These are phyloP conservation scores for Verruconis gallopava DNA, from an alignment of 2,329 filamentous ascomycete genomes.

Conservation along the genomic window DNA sequence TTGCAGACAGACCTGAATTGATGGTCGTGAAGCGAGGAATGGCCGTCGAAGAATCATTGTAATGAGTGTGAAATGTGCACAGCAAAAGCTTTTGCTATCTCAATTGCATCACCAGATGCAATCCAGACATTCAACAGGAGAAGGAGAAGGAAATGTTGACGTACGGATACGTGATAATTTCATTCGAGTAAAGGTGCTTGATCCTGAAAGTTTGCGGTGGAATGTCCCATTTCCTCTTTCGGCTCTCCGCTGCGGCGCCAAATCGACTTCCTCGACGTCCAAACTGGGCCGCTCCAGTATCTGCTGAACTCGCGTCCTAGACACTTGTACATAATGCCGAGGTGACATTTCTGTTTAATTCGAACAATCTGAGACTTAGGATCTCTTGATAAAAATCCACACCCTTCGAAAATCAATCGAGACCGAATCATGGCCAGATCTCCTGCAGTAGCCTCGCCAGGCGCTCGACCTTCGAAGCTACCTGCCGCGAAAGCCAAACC, in stretches of 20 bases:
- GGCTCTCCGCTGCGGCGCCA: neutral
- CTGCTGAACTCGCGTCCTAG: neutral
- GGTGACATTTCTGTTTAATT: too few relatives aligned
- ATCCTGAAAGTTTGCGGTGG: neutral
- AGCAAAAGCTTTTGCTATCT: too few relatives aligned
- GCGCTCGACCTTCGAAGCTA: neutral
- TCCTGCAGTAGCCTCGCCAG: neutral
- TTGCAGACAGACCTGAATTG: conserved; percentile 1
- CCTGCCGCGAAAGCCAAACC: neutral
- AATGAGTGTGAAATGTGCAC: too few relatives aligned
- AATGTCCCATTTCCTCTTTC: neutral
- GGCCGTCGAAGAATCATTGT: conserved; percentile 9
- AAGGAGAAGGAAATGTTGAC: too few relatives aligned
- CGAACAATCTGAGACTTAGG: too few relatives aligned
- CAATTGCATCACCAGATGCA: too few relatives aligned
- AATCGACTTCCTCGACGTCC: neutral
- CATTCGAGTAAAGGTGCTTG: neutral
- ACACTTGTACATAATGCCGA: too few relatives aligned
- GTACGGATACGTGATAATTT: too few relatives aligned
- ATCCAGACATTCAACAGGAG: too few relatives aligned
- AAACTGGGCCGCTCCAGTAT: too few relatives aligned
- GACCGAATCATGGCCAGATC: neutral
- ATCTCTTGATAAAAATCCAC: too few relatives aligned
- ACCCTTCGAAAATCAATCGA: too few relatives aligned
- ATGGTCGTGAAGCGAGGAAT: conserved; percentile 4